Base-by-base conservation (phyloP, 352 stramenopile genomes). In the Pythium volutum region DNA sequence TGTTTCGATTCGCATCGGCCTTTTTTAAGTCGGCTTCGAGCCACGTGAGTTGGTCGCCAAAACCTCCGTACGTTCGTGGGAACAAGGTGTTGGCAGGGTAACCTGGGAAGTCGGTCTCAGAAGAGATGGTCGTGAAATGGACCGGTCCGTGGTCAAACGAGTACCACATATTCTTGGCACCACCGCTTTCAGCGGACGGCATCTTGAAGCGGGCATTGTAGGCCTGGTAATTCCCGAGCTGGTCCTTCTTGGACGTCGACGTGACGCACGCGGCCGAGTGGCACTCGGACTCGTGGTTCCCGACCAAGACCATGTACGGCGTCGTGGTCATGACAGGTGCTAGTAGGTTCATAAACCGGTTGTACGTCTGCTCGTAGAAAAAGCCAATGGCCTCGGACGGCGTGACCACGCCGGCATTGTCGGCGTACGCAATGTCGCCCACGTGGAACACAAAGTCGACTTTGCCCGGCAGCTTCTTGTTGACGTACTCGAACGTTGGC, bases 231-330 rank as follows among this genome's bases (percentile, higher is more conserved):
- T 94, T 95, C 27, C 79, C 70, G 15, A 96, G 61, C 11, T 71
- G 65, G 27, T 83, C 61, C 54, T 71, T 77, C 64, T 86, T 83
- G 46, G 53, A 67, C 0, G n/a, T 43, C 22, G 79, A 88, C 8
- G 81, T 1, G 3, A 81, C 49, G 46, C 87, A 97, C 9, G 41
- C 27, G 1, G 81, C 75, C 22, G 78, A 91, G 64, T 94, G 79
- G 60, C 87, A 96, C 62, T 97, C 87, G 12, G 84, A 84, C 53
- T 97, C 89, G 69, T 96, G 89, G 70, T 97, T 97, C n/a, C 88
- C 88, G 2, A 85, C 71, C 6, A 79, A 36, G 15, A 91, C 81
- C 87, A 96, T 95, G 75, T 94, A 96, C 26, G 89, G 85, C 38
- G 88, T 53, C 16, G 64, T 22, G 18, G 43, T 65, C 76, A 87